Base-by-base conservation (phyloP, 805 yeast species). In the Lachancea dasiensis region DNA sequence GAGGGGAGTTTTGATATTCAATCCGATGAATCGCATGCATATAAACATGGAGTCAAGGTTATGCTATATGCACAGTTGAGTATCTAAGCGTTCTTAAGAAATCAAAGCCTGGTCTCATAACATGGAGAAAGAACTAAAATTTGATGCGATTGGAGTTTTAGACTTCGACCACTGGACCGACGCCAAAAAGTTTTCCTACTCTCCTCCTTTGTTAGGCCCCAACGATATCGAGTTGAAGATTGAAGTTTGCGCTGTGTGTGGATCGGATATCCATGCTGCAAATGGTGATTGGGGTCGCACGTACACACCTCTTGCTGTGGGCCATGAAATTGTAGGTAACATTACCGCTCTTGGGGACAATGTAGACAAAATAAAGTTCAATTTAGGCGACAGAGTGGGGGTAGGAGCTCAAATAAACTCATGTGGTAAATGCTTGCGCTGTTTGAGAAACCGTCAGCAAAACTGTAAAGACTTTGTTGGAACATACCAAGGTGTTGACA, bases 381-480 rank as follows among this genome's bases (percentile, higher is more conserved):
- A 24, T 3, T 9, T 31, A 8, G 90, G 89, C 31, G 78, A 82
- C 46, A 65, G 82, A 44, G 87, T 79, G 21, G 89, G 86, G 36
- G 69, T 80, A 34, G 89, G 89, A 45, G 86, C 86, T 20, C 75
- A 71, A 48, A 61, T 69, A 19, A 61, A 60, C 45, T 63, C 79
- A 34, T 81, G 87, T 62, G 56, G 64, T 22, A 60, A 69, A n/a
- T 81, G 89, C 60, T 52, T 62, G 36, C 61, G 72, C 48, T 81
- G 85, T 65, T 54, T 64, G 25, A 42, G 50, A 27, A 68, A 63
- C 48, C 65, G 73, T 51, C 77, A 76, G 46, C 67, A 58, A 42
- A 70, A 69, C 64, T 80, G 87, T 59, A 29, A 53, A n/a, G 50
- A 63, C 10, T 25, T 39, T 5, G 64, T 65, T 36, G 56, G 59